phyloP scores from a whole-genome alignment of 176 grass and related monocot genomes.

The Avena eriantha region DNA sequence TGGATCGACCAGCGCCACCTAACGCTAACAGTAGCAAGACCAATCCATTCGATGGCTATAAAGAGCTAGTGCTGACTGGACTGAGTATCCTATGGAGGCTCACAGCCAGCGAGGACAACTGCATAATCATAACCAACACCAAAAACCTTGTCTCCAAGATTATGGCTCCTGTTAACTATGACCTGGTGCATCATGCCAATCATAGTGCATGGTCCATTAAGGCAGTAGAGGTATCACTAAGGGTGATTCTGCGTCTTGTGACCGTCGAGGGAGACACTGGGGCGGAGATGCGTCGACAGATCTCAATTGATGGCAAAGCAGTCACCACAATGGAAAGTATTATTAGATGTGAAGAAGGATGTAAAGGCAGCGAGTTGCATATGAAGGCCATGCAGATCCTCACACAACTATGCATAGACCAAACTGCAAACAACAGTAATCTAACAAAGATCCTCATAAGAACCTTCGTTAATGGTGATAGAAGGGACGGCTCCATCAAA shows the following conservation, averaged over 20 bases:
- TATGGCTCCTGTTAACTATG: background rate
- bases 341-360: background rate
- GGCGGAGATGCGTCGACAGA: background rate
- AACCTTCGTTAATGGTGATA: background rate
- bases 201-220: background rate
- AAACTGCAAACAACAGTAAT: background rate
- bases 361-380: background rate
- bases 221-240: background rate
- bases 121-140: background rate
- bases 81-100: background rate
- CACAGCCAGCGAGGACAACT: background rate
- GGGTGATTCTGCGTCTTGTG: background rate
- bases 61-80: background rate
- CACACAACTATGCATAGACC: background rate
- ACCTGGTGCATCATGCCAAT: background rate
- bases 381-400: background rate
- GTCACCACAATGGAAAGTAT: background rate
- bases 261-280: background rate
- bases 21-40: no score
- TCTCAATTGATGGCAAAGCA: background rate
- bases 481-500: background rate
- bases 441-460: background rate
- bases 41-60: background rate
- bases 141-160: constrained; percentile 8
- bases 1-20: background rate